Conservation (phyloP, 2,329 filamentous ascomycete species). For the Pyricularia grisea region DNA sequence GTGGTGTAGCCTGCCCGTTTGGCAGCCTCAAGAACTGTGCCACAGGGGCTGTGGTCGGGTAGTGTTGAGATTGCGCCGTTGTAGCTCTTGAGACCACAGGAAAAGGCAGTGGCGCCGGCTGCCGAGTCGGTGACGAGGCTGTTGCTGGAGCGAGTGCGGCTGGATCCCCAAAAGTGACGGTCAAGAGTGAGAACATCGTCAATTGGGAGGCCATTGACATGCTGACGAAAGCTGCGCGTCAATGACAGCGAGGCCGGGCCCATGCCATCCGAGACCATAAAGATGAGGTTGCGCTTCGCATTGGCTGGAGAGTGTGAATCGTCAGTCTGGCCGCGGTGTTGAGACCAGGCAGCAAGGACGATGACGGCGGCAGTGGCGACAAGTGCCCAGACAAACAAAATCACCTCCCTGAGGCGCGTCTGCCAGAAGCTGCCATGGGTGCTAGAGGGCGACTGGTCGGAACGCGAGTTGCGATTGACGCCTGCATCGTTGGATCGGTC, state of each 20-base stretch:
- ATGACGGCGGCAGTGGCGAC: conserved; percentile 71
- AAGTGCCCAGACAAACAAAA: conserved; percentile 74
- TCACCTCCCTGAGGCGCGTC: conserved; percentile 55
- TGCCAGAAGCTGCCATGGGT: conserved; percentile 6
- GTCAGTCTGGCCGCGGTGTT: conserved; percentile 53
- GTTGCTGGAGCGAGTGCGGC: conserved; percentile 73
- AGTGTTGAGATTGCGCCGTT: conserved; percentile 91
- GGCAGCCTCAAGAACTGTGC: conserved; percentile 86
- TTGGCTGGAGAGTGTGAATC: conserved; percentile 47
- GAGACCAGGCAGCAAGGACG: conserved; percentile 66
- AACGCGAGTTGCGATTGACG: conserved; percentile 10
- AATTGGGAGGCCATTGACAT: conserved; percentile 60
- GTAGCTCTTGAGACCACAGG: conserved; percentile 87
- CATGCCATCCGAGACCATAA: conserved; percentile 99
- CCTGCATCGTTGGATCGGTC: conserved; percentile 18
- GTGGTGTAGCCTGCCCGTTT: conserved; percentile 88
- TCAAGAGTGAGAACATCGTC: conserved; percentile 74
- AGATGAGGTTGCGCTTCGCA: conserved; percentile 87
- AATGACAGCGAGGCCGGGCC: conserved; percentile 83
- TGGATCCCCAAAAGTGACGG: conserved; percentile 81
- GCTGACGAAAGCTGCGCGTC: conserved; percentile 79
- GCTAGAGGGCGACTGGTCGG: conserved; percentile 11
- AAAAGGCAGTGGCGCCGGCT: conserved; percentile 94
- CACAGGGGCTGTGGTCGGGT: conserved; percentile 78
- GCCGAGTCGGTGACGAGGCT: conserved; percentile 91